Evolutionary conservation across 108 stramenopile genomes (phyloP), one percentile per base, ranked within the genome.

Genomic region (Fistulifera pelliculosa): DNA sequence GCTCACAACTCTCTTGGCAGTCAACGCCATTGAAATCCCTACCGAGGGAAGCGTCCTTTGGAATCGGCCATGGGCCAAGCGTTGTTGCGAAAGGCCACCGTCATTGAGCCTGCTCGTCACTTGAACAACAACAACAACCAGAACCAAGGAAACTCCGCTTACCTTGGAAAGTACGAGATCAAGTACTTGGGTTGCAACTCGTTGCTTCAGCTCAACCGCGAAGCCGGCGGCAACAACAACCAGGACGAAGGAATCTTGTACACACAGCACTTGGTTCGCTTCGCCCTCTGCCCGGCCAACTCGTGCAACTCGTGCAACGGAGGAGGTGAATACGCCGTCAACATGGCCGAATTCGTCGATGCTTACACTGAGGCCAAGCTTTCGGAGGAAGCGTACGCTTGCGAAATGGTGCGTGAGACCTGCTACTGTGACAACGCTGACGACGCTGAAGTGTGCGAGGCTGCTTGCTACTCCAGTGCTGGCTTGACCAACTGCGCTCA

Each of bases 351-450:
- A 17, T 92, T 81, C 60, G 62, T 87, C 47, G 75, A 85, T 31
- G 76, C 85, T 21, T 79, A 73, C 66, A 66, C 61, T 24, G 75
- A 80, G 27, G 19, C 57, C 25, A 69, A 76, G 65, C 40, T 64
- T 69, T 35, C 64, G 2, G 74, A 55, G 2, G 52, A 72, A 38
- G 81, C 83, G 55, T 65, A 70, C 43, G 71, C 70, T 40, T 92
- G 90, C 49, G 85, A 86, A 54, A 56, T 49, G 0, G 66, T 81
- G 25, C 68, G 69, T 1, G 85, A 87, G 58, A 81, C 70, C 66
- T 87, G 83, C 58, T 74, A 77, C 74, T 85, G 85, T 41, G 79
- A 87, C 41, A 58, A 76, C 47, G 71, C 68, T 40, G 69, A 82
- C 43, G 82, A 90, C 35, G 66, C 78, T 27, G 65, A 80, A 24